Base-by-base conservation (phyloP, 768 basidiomycete genomes). In the Tylopilus vinaceipallidus region DNA sequence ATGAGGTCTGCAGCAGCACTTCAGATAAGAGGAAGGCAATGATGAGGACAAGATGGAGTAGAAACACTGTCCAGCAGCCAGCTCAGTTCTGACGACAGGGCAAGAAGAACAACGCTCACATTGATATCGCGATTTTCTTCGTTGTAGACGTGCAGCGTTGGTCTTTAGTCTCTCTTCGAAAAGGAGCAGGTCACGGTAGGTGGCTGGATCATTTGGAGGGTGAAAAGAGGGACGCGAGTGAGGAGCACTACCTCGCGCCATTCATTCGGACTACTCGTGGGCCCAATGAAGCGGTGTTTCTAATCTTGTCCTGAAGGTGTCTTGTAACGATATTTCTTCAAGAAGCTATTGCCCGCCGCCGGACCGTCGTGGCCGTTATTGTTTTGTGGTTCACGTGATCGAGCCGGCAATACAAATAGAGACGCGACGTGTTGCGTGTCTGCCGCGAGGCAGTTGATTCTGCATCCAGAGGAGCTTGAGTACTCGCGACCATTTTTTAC, bases 161-260 rank as follows among this genome's bases (percentile, higher is more conserved):
- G 88, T 87, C 73, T 97, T 97, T 50, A 99, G 81, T n/a, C 95
- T 79, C 65, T 98, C 95, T 71, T 99, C 95, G 52, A 98, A 98
- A 38, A 92, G 73, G 20, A 98, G 78, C 13, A 99, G 73, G 65
- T 99, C 95, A 38, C 88, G 75, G 67, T 88, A 91, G 2, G 93
- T 94, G 12, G 86, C 76, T 43, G 76, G 75, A 66, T 95, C 93
- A 60, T 82, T 82, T 32, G 84, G 71, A 0, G 91, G 89, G 54
- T 76, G 64, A 61, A 75, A 84, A 1, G 77, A 70, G 30, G 64
- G 59, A 34, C 62, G 66, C 39, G 58, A 50, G 20, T 64, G 66
- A 27, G 50, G 49, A 17, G 54, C 47, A 50, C 35, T 42, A 41
- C 63, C 56, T 23, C 59, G 61, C 42, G 59, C 61, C 64, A 65